Conservation (phyloP, 2,329 filamentous ascomycete genomes). For the Aspergillus quadricinctus region DNA sequence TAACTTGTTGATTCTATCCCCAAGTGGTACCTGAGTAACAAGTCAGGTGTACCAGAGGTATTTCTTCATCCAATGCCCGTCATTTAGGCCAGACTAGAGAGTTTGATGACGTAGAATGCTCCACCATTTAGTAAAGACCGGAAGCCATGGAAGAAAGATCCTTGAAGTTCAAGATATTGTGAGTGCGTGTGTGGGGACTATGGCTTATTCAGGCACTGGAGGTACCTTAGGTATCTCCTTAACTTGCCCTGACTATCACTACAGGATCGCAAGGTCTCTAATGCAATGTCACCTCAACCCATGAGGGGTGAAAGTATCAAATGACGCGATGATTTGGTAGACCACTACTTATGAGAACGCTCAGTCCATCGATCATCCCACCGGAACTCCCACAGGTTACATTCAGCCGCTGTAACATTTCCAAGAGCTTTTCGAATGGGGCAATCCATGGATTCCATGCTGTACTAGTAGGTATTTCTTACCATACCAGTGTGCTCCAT, state of each 20-base stretch:
- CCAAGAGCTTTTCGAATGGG: too few species aligned
- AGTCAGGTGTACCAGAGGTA: background rate
- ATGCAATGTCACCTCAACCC: background rate
- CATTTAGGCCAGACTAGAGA: background rate
- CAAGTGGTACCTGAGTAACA: background rate
- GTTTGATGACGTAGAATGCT: conserved; percentile 1
- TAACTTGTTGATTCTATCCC: background rate
- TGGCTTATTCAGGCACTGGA: background rate
- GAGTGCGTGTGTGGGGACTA: too few species aligned
- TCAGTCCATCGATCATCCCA: background rate
- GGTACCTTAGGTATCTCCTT: background rate
- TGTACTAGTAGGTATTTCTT: too few species aligned
- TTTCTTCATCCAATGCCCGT: background rate
- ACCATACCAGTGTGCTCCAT: too few species aligned
- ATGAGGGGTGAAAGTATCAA: background rate
- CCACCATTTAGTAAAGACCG: background rate
- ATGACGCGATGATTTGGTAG: background rate
- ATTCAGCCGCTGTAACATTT: background rate
- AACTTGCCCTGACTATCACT: background rate
- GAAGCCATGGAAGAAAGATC: background rate
- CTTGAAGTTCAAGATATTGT: background rate
- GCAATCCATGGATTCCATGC: background rate
- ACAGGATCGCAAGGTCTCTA: background rate
- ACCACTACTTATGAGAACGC: too few species aligned
- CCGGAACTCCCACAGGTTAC: background rate